Conservation (phyloP, 2,329 filamentous ascomycete species). For the Diatrype stigma region DNA sequence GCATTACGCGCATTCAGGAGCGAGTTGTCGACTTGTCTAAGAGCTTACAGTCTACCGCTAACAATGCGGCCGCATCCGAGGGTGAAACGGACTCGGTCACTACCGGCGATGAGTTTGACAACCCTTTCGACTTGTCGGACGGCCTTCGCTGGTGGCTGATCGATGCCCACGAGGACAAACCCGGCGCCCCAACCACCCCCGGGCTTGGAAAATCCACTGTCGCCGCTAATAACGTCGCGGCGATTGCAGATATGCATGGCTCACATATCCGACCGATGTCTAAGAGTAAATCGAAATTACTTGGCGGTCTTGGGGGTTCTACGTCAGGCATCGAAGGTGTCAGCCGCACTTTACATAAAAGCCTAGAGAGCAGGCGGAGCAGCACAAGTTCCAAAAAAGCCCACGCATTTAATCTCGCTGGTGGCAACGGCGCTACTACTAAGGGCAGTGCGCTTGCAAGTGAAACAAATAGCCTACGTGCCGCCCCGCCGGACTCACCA, state of each 20-base stretch:
- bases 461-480: constrained; percentile 56
- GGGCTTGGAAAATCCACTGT: constrained; percentile 90
- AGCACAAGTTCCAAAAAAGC: constrained; percentile 82
- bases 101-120: constrained; percentile 75
- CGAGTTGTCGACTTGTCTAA: constrained; percentile 89
- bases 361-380: constrained; percentile 84
- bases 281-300: constrained; percentile 36
- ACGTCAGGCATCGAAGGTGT: constrained; percentile 64
- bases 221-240: constrained; percentile 81
- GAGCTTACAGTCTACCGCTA: constrained; percentile 49
- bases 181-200: constrained; percentile 85
- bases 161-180: constrained; percentile 89
- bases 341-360: constrained; percentile 77
- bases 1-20: constrained; percentile 87
- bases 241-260: constrained; percentile 66
- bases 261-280: constrained; percentile 38
- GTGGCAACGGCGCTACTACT: constrained; percentile 33
- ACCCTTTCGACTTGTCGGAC: constrained; percentile 94
- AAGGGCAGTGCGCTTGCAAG: constrained; percentile 52
- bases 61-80: constrained; percentile 35
- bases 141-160: constrained; percentile 95
- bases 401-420: constrained; percentile 43
- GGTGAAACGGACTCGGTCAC: constrained; percentile 47
- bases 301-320: constrained; percentile 30
- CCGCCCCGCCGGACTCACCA: constrained; percentile 37